Conservation (phyloP, 2,329 filamentous ascomycete genomes). For the Gaeumannomyces sp. region DNA sequence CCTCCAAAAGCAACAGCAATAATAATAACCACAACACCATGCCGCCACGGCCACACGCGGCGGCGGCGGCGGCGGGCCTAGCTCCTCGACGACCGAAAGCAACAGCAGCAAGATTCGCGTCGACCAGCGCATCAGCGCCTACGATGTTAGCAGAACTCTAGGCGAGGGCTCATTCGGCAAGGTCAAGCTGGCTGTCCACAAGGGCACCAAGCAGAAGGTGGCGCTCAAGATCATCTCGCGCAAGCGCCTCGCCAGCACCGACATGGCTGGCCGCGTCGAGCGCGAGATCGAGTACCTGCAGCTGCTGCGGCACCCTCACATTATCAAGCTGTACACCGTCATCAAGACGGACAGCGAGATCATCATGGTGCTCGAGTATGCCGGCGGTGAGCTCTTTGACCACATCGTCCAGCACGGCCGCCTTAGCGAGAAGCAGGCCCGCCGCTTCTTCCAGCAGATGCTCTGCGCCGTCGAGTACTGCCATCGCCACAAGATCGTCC, state of each 20-base stretch:
- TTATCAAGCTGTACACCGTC: constrained; percentile 98
- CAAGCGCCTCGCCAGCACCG: constrained; percentile 90
- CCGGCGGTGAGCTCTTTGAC: constrained; percentile 93
- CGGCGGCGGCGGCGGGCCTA: not conserved
- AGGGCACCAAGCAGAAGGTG: constrained; percentile 88
- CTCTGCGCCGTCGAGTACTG: constrained; percentile 98
- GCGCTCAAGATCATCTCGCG: constrained; percentile 96
- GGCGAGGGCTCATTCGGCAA: constrained; percentile 98
- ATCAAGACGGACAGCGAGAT: constrained; percentile 93
- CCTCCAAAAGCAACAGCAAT: not conserved
- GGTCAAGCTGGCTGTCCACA: constrained; percentile 92
- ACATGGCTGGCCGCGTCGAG: constrained; percentile 97
- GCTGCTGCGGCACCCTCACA: constrained; percentile 90
- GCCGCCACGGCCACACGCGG: constrained; percentile 5
- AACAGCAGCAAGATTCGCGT: constrained; percentile 15
- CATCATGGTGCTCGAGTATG: constrained; percentile 98
- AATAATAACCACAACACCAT: not conserved
- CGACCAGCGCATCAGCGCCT: constrained; percentile 84
- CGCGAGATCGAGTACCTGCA: constrained; percentile 98
- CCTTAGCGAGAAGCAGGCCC: constrained; percentile 86
- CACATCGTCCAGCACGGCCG: constrained; percentile 94
- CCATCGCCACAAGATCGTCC: constrained; percentile 97
- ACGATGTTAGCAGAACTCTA: constrained; percentile 82
- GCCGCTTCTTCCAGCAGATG: constrained; percentile 98
- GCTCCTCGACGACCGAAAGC: not conserved